These are phyloP conservation scores for Fusarium sp. DNA, from an alignment of 2,329 filamentous ascomycete genomes.

Conservation along the genomic window DNA sequence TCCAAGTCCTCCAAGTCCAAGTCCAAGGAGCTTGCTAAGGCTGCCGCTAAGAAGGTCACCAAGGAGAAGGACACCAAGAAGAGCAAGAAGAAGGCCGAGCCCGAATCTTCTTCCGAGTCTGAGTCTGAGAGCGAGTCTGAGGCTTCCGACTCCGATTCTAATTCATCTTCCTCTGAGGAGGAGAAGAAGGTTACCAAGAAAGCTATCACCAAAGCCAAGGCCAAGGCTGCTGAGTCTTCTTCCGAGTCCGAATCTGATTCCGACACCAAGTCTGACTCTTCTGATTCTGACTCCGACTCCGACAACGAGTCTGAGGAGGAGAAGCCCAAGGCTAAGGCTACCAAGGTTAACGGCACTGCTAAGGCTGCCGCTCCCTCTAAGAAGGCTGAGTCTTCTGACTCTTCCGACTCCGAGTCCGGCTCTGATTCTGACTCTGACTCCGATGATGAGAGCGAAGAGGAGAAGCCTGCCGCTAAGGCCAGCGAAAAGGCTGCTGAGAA, in stretches of 20 bases:
- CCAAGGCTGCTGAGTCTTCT: conserved; percentile 48
- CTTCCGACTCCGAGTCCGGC: conserved; percentile 52
- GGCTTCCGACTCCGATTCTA: conserved; percentile 53
- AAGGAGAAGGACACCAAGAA: conserved; percentile 64
- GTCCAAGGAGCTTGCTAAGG: conserved; percentile 76
- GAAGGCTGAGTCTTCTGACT: conserved; percentile 47
- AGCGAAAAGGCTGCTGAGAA: conserved; percentile 52
- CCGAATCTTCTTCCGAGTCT: conserved; percentile 57
- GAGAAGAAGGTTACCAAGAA: conserved; percentile 56
- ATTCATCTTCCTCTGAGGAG: conserved; percentile 51
- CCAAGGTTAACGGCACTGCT: conserved; percentile 46
- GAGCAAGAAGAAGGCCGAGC: conserved; percentile 59
- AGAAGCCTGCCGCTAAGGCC: conserved; percentile 48
- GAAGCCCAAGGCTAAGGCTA: conserved; percentile 50
- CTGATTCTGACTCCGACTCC: conserved; percentile 51
- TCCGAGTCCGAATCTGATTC: conserved; percentile 51
- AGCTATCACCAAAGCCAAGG: conserved; percentile 49
- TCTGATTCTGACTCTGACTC: conserved; percentile 54
- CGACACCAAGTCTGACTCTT: conserved; percentile 48
- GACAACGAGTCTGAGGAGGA: conserved; percentile 52
- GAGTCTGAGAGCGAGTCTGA: conserved; percentile 58
- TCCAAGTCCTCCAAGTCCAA: conserved; percentile 73
- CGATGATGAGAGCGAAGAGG: conserved; percentile 55
- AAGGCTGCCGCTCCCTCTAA: conserved; percentile 40
- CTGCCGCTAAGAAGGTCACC: conserved; percentile 64